These are phyloP conservation scores for Aegilops sharonensis DNA, from an alignment of 176 grass and related monocot genomes.

Conservation along the genomic window DNA sequence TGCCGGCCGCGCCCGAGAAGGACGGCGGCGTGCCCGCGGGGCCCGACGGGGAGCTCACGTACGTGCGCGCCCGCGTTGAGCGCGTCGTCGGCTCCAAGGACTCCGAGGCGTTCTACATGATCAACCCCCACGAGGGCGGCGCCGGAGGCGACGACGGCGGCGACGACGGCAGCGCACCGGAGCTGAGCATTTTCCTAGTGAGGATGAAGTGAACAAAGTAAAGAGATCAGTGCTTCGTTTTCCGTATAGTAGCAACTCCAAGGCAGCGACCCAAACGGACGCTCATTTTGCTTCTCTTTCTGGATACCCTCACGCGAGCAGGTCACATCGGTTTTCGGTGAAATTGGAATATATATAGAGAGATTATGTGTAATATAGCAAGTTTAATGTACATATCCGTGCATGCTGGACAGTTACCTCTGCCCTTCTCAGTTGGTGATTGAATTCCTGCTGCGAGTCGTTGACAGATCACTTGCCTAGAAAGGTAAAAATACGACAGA, in stretches of 20 bases:
- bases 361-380: slow-evolving; percentile 2
- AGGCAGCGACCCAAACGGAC: no score
- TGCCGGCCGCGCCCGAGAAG: slow-evolving; percentile 68
- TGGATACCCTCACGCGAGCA: background rate
- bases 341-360: slow-evolving; percentile 26
- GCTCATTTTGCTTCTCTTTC: no score
- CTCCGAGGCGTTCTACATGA: slow-evolving; percentile 97
- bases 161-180: slow-evolving; percentile 40
- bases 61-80: slow-evolving; percentile 90
- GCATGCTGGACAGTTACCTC: slow-evolving; percentile 12
- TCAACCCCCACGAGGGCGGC: slow-evolving; percentile 69
- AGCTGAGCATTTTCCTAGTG: slow-evolving; percentile 95
- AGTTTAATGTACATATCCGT: slow-evolving; percentile 16
- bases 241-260: background rate
- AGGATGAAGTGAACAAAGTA: slow-evolving; percentile 72
- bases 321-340: background rate
- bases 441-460: background rate
- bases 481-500: background rate
- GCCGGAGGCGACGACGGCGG: background rate
- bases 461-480: background rate
- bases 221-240: background rate
- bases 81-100: slow-evolving; percentile 92
- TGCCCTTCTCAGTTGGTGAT: background rate
- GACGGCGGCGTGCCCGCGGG: slow-evolving; percentile 39
- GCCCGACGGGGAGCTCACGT: slow-evolving; percentile 82